Percentiles rank a stretch among this genome's conserved stretches.
phyloP scores from a whole-genome alignment of 2,329 filamentous ascomycete species.

The Neofusicoccum umdonicola region DNA sequence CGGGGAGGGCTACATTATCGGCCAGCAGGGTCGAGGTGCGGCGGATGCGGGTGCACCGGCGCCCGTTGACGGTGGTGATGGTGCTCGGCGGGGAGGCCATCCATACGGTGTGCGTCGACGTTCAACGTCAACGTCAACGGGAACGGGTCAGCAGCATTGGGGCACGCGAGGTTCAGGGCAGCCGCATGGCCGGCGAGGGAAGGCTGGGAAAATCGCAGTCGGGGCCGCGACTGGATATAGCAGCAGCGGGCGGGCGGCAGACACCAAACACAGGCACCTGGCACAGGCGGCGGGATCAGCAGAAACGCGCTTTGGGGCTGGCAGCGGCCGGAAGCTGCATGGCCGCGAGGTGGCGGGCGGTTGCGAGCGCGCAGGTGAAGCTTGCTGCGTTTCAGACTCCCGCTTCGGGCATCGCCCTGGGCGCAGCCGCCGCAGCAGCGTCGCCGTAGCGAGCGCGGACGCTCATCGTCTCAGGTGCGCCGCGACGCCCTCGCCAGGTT shows the following conservation, averaged over 20 bases:
- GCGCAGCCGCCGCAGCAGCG: conserved; percentile 6
- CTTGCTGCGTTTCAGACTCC: conserved; percentile 12
- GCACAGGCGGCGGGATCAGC: background rate
- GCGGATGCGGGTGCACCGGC: conserved; percentile 39
- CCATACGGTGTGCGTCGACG: conserved; percentile 25
- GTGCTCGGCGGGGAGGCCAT: conserved; percentile 39
- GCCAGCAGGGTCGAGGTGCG: conserved; percentile 19
- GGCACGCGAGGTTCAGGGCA: conserved; percentile 16
- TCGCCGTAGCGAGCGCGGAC: conserved; percentile 6
- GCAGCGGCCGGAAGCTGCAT: background rate
- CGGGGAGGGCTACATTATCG: conserved; percentile 21
- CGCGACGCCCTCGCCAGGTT: background rate
- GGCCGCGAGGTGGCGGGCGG: conserved; percentile 4
- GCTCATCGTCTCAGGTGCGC: conserved; percentile 10
- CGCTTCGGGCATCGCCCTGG: conserved; percentile 5
- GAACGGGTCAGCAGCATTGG: conserved; percentile 28
- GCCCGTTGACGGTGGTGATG: conserved; percentile 38
- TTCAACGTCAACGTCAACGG: conserved; percentile 21
- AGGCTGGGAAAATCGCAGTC: background rate
- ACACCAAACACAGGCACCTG: background rate
- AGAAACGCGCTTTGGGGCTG: conserved; percentile 4
- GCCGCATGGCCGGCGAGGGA: conserved; percentile 1
- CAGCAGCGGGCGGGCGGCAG: background rate
- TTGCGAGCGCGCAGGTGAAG: conserved; percentile 9
- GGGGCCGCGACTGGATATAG: conserved; percentile 11